Conservation (phyloP, 257 asterid genomes). For the Leonotis leonurus region DNA sequence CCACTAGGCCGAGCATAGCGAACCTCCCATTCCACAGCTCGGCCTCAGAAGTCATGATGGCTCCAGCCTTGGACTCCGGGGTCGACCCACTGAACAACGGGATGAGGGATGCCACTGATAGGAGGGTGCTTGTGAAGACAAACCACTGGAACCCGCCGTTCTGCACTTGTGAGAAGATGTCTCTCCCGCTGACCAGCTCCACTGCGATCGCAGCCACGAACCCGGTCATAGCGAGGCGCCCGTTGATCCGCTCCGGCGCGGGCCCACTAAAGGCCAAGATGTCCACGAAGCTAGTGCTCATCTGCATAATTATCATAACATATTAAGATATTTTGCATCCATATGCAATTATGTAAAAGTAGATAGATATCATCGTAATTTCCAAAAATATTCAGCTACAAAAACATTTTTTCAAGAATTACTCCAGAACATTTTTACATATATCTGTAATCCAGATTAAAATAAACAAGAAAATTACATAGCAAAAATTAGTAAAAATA, state of each 20-base stretch:
- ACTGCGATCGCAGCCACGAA: conserved; percentile 69
- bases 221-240: conserved; percentile 77
- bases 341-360: no score
- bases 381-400: no score
- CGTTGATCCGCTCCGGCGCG: conserved; percentile 78
- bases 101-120: conserved; percentile 53
- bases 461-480: no score
- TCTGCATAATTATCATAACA: neutral
- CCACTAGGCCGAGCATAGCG: conserved; percentile 84
- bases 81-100: conserved; percentile 56
- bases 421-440: no score
- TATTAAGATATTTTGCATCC: no score
- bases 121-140: conserved; percentile 37
- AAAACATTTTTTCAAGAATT: no score
- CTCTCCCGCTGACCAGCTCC: conserved; percentile 58
- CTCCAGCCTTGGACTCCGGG: conserved; percentile 40
- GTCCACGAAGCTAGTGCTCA: conserved; percentile 39
- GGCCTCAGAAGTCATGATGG: conserved; percentile 51
- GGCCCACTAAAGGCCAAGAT: conserved; percentile 72
- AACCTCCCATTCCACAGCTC: conserved; percentile 83
- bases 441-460: no score
- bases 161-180: conserved; percentile 39
- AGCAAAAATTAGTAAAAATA: no score
- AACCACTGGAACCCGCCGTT: conserved; percentile 62
- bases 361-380: no score